These are phyloP conservation scores for Hericium erinaceus DNA, from an alignment of 768 basidiomycete species.

Conservation along the genomic window DNA sequence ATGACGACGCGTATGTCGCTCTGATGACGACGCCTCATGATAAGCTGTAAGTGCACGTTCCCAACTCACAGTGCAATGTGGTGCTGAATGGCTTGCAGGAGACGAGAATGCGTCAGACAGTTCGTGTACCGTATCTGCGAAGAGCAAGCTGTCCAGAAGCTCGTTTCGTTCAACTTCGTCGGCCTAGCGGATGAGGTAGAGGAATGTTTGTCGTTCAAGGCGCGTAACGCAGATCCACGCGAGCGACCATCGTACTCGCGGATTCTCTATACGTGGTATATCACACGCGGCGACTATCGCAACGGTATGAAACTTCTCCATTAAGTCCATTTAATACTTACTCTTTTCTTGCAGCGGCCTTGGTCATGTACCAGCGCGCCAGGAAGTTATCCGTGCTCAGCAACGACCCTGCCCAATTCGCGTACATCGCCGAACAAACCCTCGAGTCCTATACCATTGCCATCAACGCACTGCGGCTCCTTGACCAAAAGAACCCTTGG, in stretches of 20 bases:
- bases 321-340: background rate
- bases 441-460: conserved; percentile 77
- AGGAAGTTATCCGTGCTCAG: conserved; percentile 53
- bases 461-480: conserved; percentile 79
- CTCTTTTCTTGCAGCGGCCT: conserved; percentile 49
- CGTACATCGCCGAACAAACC: conserved; percentile 57
- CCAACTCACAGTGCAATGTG: background rate
- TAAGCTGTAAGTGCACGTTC: conserved; percentile 52
- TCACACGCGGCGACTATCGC: conserved; percentile 79
- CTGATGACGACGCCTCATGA: conserved; percentile 68
- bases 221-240: conserved; percentile 86
- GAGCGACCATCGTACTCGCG: conserved; percentile 77
- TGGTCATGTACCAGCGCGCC: conserved; percentile 89
- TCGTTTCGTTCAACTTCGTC: conserved; percentile 78
- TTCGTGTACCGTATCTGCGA: conserved; percentile 92
- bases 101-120: conserved; percentile 71
- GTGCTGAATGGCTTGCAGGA: conserved; percentile 35
- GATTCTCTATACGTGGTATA: conserved; percentile 93
- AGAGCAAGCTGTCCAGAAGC: conserved; percentile 64
- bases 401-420: conserved; percentile 26
- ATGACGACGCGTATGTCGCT: conserved; percentile 82
- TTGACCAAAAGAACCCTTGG: conserved; percentile 80
- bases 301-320: conserved; percentile 45
- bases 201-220: conserved; percentile 82
- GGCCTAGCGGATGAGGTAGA: conserved; percentile 84